Percentiles rank a stretch among this genome's conserved stretches.
Conservation (phyloP, 148 eudicot species). For the Cornus controversa region DNA sequence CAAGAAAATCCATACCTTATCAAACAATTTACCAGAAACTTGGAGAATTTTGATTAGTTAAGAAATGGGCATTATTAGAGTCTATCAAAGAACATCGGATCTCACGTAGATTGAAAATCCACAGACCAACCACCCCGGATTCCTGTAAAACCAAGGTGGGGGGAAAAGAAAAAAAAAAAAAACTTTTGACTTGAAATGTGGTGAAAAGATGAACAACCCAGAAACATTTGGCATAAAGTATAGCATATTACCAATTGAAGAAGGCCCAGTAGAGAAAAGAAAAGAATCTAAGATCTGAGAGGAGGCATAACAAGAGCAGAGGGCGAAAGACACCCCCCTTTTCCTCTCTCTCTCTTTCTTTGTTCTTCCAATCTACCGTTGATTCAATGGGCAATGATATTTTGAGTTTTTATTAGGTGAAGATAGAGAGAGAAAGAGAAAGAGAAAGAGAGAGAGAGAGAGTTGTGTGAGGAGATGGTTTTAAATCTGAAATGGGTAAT, state of each 20-base stretch:
- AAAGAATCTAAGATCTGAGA: slow-evolving; percentile 62
- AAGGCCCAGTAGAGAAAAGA: slow-evolving; percentile 22
- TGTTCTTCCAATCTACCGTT: slow-evolving; percentile 15
- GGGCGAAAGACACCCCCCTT: slow-evolving; percentile 58
- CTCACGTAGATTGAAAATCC: slow-evolving; percentile 42
- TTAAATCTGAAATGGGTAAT: slow-evolving; percentile 33
- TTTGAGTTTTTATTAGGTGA: slow-evolving; percentile 12
- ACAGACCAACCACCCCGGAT: slow-evolving; percentile 40
- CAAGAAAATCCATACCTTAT: slow-evolving; percentile 14
- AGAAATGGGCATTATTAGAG: slow-evolving; percentile 32
- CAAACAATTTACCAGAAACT: slow-evolving; percentile 18
- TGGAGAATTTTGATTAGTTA: slow-evolving; percentile 12
- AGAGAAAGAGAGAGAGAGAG: slow-evolving; percentile 23
- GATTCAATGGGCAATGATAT: slow-evolving; percentile 11
- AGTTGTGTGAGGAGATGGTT: slow-evolving; percentile 31
- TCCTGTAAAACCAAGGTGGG: slow-evolving; percentile 13
- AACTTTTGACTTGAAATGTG: slow-evolving; percentile 4
- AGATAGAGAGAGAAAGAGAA: slow-evolving; percentile 20
- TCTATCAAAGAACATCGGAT: slow-evolving; percentile 51
- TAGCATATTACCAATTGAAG: slow-evolving; percentile 22
- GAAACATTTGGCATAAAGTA: slow-evolving; percentile 2
- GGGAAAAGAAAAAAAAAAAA: slow-evolving; percentile 10
- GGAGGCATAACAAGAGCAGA: slow-evolving; percentile 56
- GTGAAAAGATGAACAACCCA: slow-evolving; percentile 12
- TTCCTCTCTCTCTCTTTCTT: slow-evolving; percentile 28